Base-by-base conservation (phyloP, 148 eudicot species). In the Fagopyrum homotropicum region DNA sequence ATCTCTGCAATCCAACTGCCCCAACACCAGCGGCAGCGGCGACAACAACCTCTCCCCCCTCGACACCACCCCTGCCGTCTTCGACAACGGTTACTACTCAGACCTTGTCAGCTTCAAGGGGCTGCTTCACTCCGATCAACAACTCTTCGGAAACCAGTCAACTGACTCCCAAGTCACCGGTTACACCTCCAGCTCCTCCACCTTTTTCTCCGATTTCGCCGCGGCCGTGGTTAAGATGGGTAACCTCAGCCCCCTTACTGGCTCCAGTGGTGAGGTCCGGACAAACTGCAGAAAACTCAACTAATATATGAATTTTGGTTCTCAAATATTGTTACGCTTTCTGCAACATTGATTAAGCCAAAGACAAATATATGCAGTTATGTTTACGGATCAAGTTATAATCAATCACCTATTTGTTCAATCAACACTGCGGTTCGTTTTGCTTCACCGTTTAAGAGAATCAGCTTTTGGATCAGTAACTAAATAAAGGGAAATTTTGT, bases 161-260 rank as follows among this genome's bases (percentile, higher is more conserved):
- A 82, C 89, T 1, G 83, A 82, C 46, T 30, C 77, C 14, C 52
- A 82, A 5, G 84, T 86, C 1, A 49, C 64, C 15, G 69, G 74
- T 7, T 86, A 86, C 70, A 73, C 79, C 66, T 64, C 76, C 14
- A 77, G 78, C 30, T 47, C 79, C 0, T 74, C 78, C 10, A 79
- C 81, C 7, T 86, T 86, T 75, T 40, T 19, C 30, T 16, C 81
- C 8, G 87, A 86, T 44, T 86, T 86, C n/a, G 79, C 63, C 0
- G 35, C 79, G 0, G 82, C 86, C 35, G 84, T 86, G 80, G 79
- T 84, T 54, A 86, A 77, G 75, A 84, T 86, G 89, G 87, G 89
- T 1, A 73, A 84, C 52, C 81, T 86, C 22, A 73, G 80, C 55
- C 84, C 87, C 9, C 82, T 84, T 22, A 82, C 84, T 4, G 87